These are phyloP conservation scores for Tothia fuscella DNA, from an alignment of 2,329 filamentous ascomycete genomes.

Conservation along the genomic window DNA sequence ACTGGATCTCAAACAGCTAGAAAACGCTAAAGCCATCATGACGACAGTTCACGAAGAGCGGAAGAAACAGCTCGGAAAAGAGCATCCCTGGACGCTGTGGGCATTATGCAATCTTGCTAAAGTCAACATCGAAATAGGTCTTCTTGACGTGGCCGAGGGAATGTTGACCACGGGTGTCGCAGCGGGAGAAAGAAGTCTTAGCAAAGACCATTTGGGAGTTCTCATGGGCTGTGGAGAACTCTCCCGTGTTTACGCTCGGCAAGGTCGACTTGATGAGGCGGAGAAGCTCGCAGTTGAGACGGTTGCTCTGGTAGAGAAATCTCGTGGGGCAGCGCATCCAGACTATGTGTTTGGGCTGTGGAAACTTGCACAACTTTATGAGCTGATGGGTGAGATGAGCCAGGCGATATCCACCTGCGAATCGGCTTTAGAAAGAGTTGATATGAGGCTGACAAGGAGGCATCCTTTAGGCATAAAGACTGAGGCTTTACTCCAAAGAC, in stretches of 20 bases:
- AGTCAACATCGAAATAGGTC: constrained; percentile 15
- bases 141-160: constrained; percentile 15
- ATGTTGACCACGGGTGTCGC: constrained; percentile 36
- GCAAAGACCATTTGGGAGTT: constrained; percentile 17
- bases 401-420: neutral
- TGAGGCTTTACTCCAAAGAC: neutral
- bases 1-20: neutral
- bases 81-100: constrained; percentile 19
- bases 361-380: constrained; percentile 7
- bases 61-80: constrained; percentile 16
- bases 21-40: constrained; percentile 14
- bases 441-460: constrained; percentile 5
- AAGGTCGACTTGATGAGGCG: constrained; percentile 11
- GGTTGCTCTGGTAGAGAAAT: constrained; percentile 10
- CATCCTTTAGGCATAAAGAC: constrained; percentile 2
- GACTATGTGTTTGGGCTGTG: constrained; percentile 6
- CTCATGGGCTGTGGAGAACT: constrained; percentile 17
- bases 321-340: constrained; percentile 12
- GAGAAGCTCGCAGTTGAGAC: constrained; percentile 7
- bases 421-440: constrained; percentile 1
- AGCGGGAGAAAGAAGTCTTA: constrained; percentile 15
- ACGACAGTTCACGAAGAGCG: constrained; percentile 13
- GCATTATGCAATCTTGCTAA: constrained; percentile 19
- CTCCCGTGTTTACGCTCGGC: constrained; percentile 13
- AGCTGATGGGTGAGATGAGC: constrained; percentile 1